These are phyloP conservation scores for Monilinia fructigena DNA, from an alignment of 2,329 filamentous ascomycete species.

Conservation along the genomic window DNA sequence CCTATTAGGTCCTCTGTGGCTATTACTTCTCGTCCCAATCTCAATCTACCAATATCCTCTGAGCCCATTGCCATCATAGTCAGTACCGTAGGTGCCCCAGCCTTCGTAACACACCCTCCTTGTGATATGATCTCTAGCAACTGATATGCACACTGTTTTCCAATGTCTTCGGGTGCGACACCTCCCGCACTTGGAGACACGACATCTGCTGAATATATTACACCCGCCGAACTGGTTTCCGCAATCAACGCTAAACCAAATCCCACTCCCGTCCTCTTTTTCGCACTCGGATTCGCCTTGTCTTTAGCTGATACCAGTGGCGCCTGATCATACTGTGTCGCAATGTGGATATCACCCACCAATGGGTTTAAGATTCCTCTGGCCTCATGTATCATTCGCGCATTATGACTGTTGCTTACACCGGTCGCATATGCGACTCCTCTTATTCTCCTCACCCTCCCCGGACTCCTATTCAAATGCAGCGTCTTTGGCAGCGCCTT, in stretches of 20 bases:
- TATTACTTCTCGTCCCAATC: conserved; percentile 77
- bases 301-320: conserved; percentile 55
- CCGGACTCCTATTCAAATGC: conserved; percentile 78
- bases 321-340: conserved; percentile 70
- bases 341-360: conserved; percentile 87
- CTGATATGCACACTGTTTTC: conserved; percentile 83
- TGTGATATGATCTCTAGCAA: conserved; percentile 77
- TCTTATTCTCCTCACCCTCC: conserved; percentile 81
- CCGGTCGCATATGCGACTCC: conserved; percentile 94
- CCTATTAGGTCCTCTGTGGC: conserved; percentile 77
- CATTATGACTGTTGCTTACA: conserved; percentile 89
- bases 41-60: conserved; percentile 87
- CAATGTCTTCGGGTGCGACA: conserved; percentile 84
- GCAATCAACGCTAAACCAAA: conserved; percentile 90
- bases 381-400: conserved; percentile 88
- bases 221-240: conserved; percentile 78
- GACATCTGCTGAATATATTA: conserved; percentile 85
- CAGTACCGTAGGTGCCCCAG: conserved; percentile 72
- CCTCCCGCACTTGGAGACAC: conserved; percentile 74
- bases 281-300: conserved; percentile 54
- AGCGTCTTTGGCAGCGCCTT: conserved; percentile 83
- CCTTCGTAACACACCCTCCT: conserved; percentile 76
- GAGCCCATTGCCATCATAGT: conserved; percentile 97
- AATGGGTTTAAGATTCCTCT: conserved; percentile 84
- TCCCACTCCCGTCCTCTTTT: conserved; percentile 75